Percentiles rank a stretch among this genome's conserved stretches.
Conservation (phyloP, 2,329 filamentous ascomycete genomes). For the Aspergillus vadensis region DNA sequence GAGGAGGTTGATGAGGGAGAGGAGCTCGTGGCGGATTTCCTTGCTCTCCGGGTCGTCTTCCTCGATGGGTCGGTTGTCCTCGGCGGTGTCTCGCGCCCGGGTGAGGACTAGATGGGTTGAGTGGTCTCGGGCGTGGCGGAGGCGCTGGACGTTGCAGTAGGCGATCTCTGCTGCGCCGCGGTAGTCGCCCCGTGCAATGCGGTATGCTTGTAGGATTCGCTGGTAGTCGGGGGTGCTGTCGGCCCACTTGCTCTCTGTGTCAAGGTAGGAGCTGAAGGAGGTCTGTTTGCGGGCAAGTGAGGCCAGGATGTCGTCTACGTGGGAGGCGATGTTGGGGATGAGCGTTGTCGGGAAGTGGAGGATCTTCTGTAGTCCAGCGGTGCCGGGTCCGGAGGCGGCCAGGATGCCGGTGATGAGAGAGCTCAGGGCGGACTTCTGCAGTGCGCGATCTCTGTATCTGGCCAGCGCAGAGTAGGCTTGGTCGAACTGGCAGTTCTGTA, state of each 20-base stretch:
- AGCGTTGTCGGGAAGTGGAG: slow-evolving; percentile 70
- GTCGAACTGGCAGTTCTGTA: slow-evolving; percentile 77
- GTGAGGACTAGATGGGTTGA: slow-evolving; percentile 39
- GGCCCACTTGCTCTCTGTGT: slow-evolving; percentile 38
- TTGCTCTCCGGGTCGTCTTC: slow-evolving; percentile 54
- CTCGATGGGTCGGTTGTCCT: slow-evolving; percentile 32
- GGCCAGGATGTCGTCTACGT: slow-evolving; percentile 76
- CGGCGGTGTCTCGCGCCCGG: slow-evolving; percentile 38
- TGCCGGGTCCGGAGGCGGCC: slow-evolving; percentile 42
- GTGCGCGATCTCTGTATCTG: slow-evolving; percentile 68
- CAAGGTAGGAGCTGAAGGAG: slow-evolving; percentile 55
- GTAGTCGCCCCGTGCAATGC: slow-evolving; percentile 81
- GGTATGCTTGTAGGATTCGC: slow-evolving; percentile 88
- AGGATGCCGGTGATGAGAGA: slow-evolving; percentile 60
- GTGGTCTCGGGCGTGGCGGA: slow-evolving; percentile 43
- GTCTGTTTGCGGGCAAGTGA: slow-evolving; percentile 69
- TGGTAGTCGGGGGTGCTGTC: slow-evolving; percentile 68
- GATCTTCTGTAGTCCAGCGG: slow-evolving; percentile 57
- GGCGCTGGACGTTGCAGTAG: slow-evolving; percentile 57
- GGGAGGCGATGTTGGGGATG: slow-evolving; percentile 67
- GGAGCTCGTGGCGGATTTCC: slow-evolving; percentile 67
- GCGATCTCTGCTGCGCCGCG: slow-evolving; percentile 69
- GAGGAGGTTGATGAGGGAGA: slow-evolving; percentile 91
- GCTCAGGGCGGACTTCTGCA: slow-evolving; percentile 72
- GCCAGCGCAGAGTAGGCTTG: slow-evolving; percentile 78